Base-by-base conservation (phyloP, 2,329 filamentous ascomycete genomes). In the Aureobasidium sp. region DNA sequence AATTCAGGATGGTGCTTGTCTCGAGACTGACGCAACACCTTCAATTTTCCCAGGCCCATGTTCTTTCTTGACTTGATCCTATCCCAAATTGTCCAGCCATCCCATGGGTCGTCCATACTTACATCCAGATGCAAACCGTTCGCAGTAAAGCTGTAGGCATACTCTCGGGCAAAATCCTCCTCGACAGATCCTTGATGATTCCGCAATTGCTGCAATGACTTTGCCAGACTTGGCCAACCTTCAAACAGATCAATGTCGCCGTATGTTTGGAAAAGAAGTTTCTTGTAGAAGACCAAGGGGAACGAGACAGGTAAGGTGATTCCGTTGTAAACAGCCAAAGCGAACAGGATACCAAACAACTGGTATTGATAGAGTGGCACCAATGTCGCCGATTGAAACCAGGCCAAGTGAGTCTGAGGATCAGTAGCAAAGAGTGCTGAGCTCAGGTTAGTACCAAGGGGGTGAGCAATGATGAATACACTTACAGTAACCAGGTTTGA, bases 361-460 rank as follows among this genome's bases (percentile, higher is more conserved):
- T 97, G 89, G 62, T 87, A 97, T 64, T 93, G 93, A 80, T 91
- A 93, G 6, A 87, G 74, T 2, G 89, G 88, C 57, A 94, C 90
- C 6, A 88, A 71, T 4, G 89, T 88, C 5, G 84, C 82, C 0
- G 91, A 88, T 42, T 85, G 81, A 62, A 98, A 96, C 88, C 90
- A 98, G 10, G 84, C 83, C 78, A 93, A 86, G 27, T 81, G 81
- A 0, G 86, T 93, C 52, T 82, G 74, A 1, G 79, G 70, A 61
- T 97, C 90, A 27, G 88, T 79, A 0, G 83, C 85, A 66, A 97
- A 97, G 51, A 86, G 81, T 1, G 86, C 74, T 76, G 25, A 3
- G 1, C 7, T 4, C 0, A 6, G n/a, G 17, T 52, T 6, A 47
- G 17, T 39, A 50, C 25, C 54, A 50, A 55, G 41, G 38, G 34